Percentiles rank a stretch among this genome's conserved stretches.
phyloP scores from a whole-genome alignment of 768 basidiomycete species.

The Leccinum sublutescens region DNA sequence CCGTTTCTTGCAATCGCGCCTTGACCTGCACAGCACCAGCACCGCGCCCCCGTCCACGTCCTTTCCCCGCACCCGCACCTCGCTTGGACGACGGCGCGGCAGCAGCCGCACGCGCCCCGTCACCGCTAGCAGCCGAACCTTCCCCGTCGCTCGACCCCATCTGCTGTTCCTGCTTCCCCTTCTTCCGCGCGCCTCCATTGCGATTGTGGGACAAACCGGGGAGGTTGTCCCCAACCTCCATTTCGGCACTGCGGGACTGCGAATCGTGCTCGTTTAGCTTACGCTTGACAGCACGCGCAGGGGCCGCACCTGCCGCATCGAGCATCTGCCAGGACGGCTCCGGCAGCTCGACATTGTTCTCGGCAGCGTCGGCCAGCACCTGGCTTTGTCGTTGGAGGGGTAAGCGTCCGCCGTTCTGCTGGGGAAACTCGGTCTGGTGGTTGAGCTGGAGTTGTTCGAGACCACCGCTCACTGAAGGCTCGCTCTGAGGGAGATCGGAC shows the following conservation, averaged over 20 bases:
- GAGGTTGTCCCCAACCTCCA: constrained; percentile 18
- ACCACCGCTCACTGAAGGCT: constrained; percentile 32
- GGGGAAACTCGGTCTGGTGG: constrained; percentile 12
- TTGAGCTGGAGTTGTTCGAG: constrained; percentile 35
- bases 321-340: constrained; percentile 63
- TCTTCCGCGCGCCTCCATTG: constrained; percentile 23
- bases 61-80: constrained; percentile 17
- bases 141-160: constrained; percentile 15
- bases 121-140: constrained; percentile 14
- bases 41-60: constrained; percentile 24
- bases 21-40: constrained; percentile 13
- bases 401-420: constrained; percentile 14
- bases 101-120: neutral
- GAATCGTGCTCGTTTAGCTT: constrained; percentile 32
- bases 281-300: constrained; percentile 36
- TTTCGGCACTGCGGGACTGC: constrained; percentile 28
- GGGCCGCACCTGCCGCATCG: constrained; percentile 21
- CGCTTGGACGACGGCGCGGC: constrained; percentile 13
- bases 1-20: constrained; percentile 27
- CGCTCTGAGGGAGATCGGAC: constrained; percentile 9
- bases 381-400: constrained; percentile 48
- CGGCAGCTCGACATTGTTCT: constrained; percentile 38
- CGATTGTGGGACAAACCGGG: neutral
- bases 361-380: constrained; percentile 46
- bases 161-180: constrained; percentile 23